Evolutionary conservation across 441 rosid genomes (phyloP).

Genomic region (Pelargonium myrrhifolium): DNA sequence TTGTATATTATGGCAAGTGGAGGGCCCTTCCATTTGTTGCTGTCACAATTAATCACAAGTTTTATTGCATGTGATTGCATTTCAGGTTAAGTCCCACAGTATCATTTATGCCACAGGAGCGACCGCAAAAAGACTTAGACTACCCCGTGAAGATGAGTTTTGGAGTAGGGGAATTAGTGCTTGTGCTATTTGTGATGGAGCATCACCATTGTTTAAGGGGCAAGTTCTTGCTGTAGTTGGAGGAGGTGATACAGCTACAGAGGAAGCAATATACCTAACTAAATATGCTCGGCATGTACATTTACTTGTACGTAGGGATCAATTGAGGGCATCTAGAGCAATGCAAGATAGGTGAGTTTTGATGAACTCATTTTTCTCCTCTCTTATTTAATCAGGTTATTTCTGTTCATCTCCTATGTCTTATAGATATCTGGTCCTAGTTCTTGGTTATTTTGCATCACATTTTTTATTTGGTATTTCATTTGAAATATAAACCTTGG

Average conservation of each 20-base stretch:
- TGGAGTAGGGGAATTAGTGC: constrained; percentile 99
- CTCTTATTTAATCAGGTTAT: constrained; percentile 4
- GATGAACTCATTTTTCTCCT: constrained; percentile 2
- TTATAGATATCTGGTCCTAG: constrained; percentile 7
- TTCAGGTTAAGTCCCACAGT: constrained; percentile 82
- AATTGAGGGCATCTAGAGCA: constrained; percentile 87
- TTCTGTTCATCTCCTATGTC: constrained; percentile 4
- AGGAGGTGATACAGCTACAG: constrained; percentile 98
- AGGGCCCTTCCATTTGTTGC: neutral
- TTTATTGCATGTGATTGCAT: constrained; percentile 10
- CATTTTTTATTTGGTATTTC: neutral
- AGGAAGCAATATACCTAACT: constrained; percentile 88
- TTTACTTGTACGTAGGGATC: constrained; percentile 81
- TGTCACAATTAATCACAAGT: neutral
- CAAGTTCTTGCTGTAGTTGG: constrained; percentile 96
- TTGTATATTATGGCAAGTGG: neutral
- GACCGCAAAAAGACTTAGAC: constrained; percentile 66
- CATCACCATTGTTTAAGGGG: constrained; percentile 90
- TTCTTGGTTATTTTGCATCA: neutral
- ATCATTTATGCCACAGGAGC: constrained; percentile 89
- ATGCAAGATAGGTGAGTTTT: constrained; percentile 95
- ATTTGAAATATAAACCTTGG: neutral
- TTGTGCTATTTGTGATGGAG: constrained; percentile 98
- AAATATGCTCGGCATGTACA: constrained; percentile 96
- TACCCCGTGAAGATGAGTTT: constrained; percentile 93